Percentiles rank a stretch among this genome's conserved stretches.
Conservation (phyloP, 179 eudicot genomes). For the Carnegiea gigantea region DNA sequence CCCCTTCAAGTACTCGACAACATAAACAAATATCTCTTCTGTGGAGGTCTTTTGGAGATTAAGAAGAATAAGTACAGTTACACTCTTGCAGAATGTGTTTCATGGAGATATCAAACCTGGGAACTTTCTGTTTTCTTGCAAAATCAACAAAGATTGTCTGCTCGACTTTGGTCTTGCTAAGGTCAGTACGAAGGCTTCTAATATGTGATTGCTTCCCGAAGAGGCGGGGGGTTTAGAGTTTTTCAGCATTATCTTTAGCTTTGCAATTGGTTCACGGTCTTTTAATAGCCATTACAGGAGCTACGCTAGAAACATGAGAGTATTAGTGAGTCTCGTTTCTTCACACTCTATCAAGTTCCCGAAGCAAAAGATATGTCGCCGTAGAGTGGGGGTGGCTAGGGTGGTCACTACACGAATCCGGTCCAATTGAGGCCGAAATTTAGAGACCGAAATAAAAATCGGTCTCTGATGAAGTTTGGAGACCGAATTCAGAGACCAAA, state of each 20-base stretch:
- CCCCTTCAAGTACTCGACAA: no score
- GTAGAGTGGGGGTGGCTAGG: no score
- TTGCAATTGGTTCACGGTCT: neutral
- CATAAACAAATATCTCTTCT: no score
- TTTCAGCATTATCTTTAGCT: neutral
- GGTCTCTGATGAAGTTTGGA: no score
- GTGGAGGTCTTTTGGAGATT: neutral
- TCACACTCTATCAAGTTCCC: neutral
- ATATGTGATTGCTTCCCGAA: neutral
- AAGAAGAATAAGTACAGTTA: slow-evolving; percentile 9
- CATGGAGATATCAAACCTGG: slow-evolving; percentile 99
- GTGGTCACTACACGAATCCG: no score
- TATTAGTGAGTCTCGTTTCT: slow-evolving; percentile 45
- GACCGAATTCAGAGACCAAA: no score
- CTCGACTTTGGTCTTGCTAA: slow-evolving; percentile 92
- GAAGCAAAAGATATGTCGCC: no score
- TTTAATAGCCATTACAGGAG: slow-evolving; percentile 51
- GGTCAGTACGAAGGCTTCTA: slow-evolving; percentile 42
- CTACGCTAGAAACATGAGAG: slow-evolving; percentile 56
- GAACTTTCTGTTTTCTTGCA: slow-evolving; percentile 79
- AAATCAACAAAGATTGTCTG: slow-evolving; percentile 62
- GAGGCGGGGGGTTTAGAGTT: neutral
- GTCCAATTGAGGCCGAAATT: no score
- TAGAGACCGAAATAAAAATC: no score
- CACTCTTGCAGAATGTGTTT: slow-evolving; percentile 65